These are phyloP conservation scores for Penicillium italicum DNA, from an alignment of 2,329 filamentous ascomycete genomes.

Conservation along the genomic window DNA sequence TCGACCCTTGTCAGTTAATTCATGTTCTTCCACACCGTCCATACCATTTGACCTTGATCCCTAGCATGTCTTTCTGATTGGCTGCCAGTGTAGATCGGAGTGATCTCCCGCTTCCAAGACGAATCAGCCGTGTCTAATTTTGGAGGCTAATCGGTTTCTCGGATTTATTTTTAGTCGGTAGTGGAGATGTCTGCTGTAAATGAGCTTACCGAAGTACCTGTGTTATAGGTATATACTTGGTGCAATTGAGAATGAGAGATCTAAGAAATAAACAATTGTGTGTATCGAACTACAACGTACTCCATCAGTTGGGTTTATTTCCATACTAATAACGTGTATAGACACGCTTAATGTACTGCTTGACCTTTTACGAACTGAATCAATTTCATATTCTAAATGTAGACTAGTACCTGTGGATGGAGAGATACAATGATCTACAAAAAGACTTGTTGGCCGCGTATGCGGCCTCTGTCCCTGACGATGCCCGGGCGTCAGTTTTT, in stretches of 20 bases:
- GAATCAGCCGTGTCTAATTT: not conserved
- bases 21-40: not conserved
- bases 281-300: not conserved
- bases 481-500: too few relatives aligned
- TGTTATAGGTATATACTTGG: not conserved
- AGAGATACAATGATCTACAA: not conserved
- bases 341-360: not conserved
- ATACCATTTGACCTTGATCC: not conserved
- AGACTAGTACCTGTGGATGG: not conserved
- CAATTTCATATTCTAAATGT: not conserved
- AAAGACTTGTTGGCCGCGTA: not conserved
- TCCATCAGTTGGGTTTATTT: not conserved
- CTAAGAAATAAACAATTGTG: not conserved
- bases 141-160: not conserved
- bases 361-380: not conserved
- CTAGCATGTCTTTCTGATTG: not conserved
- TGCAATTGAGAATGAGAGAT: not conserved
- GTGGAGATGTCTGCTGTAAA: not conserved
- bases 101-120: conserved; percentile 5
- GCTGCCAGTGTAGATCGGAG: conserved; percentile 2
- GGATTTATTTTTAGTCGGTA: not conserved
- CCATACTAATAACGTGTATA: not conserved
- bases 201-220: not conserved
- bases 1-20: not conserved
- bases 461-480: not conserved